Conservation (phyloP, 257 asterid genomes). For the Vinca minor region DNA sequence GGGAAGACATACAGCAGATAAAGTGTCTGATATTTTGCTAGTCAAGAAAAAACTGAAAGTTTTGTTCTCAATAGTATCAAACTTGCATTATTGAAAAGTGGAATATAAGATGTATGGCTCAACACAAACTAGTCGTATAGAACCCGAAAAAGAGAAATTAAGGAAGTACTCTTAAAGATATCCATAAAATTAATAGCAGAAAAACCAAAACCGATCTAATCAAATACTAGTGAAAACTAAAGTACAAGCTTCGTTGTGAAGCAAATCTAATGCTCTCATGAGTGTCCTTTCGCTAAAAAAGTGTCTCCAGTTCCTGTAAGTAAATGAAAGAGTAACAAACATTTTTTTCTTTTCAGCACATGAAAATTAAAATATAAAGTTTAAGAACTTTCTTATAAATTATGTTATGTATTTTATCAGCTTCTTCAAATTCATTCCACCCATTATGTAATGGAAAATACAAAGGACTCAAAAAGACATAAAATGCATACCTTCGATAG, state of each 20-base stretch:
- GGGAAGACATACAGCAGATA: neutral
- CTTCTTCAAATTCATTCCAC: neutral
- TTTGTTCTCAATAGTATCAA: neutral
- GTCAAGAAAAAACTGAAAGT: neutral
- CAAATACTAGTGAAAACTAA: neutral
- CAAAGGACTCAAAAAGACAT: conserved; percentile 18
- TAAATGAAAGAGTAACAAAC: neutral
- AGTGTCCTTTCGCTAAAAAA: too few relatives aligned
- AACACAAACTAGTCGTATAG: neutral
- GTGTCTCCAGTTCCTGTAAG: neutral
- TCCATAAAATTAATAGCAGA: neutral
- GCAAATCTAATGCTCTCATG: neutral
- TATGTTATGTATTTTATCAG: neutral
- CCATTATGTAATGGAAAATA: neutral
- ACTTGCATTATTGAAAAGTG: neutral
- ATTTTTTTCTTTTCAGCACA: neutral
- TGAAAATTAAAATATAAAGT: neutral
- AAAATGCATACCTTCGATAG: conserved; percentile 66
- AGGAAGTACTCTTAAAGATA: neutral
- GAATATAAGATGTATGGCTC: neutral
- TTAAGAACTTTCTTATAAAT: neutral
- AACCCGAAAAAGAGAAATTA: neutral
- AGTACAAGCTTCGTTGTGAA: neutral
- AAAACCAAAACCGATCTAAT: neutral
- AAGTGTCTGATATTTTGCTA: neutral